These are phyloP conservation scores for Lithohypha guttulata DNA, from an alignment of 2,329 filamentous ascomycete genomes.

Conservation along the genomic window DNA sequence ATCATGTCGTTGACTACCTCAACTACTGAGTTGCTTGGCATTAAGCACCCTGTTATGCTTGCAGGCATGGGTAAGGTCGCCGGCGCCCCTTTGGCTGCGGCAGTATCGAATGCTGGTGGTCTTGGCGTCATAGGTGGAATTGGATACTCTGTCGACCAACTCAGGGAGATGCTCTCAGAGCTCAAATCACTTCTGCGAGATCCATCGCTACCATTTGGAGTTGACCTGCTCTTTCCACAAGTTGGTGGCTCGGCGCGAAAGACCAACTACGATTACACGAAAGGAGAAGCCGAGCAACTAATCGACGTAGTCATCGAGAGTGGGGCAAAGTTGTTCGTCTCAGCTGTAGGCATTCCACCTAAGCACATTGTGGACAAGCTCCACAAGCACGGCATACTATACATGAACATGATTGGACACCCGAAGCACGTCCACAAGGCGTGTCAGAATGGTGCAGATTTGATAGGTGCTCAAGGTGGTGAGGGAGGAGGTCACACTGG, in stretches of 20 bases:
- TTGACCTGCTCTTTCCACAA: conserved; percentile 74
- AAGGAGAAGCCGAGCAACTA: conserved; percentile 66
- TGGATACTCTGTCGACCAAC: conserved; percentile 52
- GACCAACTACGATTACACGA: conserved; percentile 76
- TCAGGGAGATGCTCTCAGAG: conserved; percentile 54
- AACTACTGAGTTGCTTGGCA: conserved; percentile 19
- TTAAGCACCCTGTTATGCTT: conserved; percentile 22
- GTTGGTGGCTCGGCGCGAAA: conserved; percentile 64
- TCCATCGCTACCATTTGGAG: conserved; percentile 62
- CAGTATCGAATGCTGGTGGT: conserved; percentile 22
- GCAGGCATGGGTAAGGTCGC: conserved; percentile 21
- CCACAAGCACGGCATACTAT: conserved; percentile 58
- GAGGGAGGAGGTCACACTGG: conserved; percentile 64
- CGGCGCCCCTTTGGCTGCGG: conserved; percentile 20
- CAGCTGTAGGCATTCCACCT: conserved; percentile 69
- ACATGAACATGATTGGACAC: conserved; percentile 88
- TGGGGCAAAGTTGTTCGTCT: conserved; percentile 64
- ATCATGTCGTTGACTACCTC: conserved; percentile 19
- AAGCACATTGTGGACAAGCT: conserved; percentile 55
- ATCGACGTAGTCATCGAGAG: conserved; percentile 69
- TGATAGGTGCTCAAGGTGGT: conserved; percentile 38
- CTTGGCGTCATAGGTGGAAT: conserved; percentile 23
- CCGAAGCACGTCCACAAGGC: conserved; percentile 74
- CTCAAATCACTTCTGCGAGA: conserved; percentile 41
- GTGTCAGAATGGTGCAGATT: conserved; percentile 65